phyloP scores from a whole-genome alignment of 1,139 yeast genomes.

The Pichia inconspicua region DNA sequence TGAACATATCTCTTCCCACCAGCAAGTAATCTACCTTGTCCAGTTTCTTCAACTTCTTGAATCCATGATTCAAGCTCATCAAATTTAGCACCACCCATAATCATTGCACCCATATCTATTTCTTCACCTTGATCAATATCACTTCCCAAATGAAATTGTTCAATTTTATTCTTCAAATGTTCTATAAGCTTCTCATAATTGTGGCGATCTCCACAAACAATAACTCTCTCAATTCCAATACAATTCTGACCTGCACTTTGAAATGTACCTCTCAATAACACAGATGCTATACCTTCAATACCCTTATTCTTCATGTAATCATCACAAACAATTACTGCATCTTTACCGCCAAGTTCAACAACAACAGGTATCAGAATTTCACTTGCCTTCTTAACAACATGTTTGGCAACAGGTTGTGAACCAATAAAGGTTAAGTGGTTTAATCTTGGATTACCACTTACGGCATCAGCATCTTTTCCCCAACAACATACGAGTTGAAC shows the following conservation, averaged over 20 bases:
- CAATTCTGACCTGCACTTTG: constrained; percentile 98
- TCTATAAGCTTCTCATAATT: constrained; percentile 57
- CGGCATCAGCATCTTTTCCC: constrained; percentile 79
- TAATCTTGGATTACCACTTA: constrained; percentile 75
- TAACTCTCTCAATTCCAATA: constrained; percentile 91
- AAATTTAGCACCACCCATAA: constrained; percentile 66
- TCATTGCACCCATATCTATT: constrained; percentile 94
- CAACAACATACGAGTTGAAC: constrained; percentile 76
- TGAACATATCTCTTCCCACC: constrained; percentile 80
- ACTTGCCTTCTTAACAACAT: constrained; percentile 76
- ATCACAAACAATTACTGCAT: constrained; percentile 78
- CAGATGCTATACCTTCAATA: constrained; percentile 61
- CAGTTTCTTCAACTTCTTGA: constrained; percentile 64
- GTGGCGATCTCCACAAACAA: constrained; percentile 44
- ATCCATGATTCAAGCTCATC: constrained; percentile 57
- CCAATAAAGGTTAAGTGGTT: constrained; percentile 92
- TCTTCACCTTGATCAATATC: constrained; percentile 85
- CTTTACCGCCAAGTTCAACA: constrained; percentile 94
- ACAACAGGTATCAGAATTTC: constrained; percentile 84
- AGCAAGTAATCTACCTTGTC: constrained; percentile 59
- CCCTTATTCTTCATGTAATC: constrained; percentile 44
- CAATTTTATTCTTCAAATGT: constrained; percentile 50
- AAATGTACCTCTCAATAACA: constrained; percentile 87
- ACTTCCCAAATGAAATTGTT: constrained; percentile 68
- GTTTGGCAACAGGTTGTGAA: constrained; percentile 87